Conservation (phyloP, 73 alveolate genomes). For the Stentor coeruleus region DNA sequence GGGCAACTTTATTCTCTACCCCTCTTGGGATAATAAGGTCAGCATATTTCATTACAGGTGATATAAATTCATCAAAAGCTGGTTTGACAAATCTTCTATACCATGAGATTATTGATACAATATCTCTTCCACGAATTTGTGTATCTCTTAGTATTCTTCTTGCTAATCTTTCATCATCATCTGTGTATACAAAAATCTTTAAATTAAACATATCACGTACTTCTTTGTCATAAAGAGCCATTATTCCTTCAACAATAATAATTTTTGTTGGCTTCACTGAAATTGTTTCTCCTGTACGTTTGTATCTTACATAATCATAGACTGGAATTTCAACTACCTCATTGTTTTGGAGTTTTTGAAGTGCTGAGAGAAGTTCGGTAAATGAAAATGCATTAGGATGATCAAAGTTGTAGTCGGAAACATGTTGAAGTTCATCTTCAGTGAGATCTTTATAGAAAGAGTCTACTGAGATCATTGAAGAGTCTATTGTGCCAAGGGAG, state of each 20-base stretch:
- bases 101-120: slow-evolving; percentile 73
- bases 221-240: slow-evolving; percentile 90
- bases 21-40: slow-evolving; percentile 89
- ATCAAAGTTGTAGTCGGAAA: slow-evolving; percentile 77
- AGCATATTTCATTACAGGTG: slow-evolving; percentile 91
- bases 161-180: slow-evolving; percentile 90
- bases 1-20: slow-evolving; percentile 49
- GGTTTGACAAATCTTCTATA: slow-evolving; percentile 94
- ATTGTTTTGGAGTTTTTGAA: slow-evolving; percentile 39
- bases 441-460: slow-evolving; percentile 23
- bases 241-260: slow-evolving; percentile 94
- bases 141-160: slow-evolving; percentile 93
- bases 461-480: background rate
- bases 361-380: slow-evolving; percentile 44
- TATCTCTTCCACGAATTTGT: slow-evolving; percentile 90
- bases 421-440: background rate
- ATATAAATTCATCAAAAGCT: slow-evolving; percentile 88
- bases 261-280: slow-evolving; percentile 70
- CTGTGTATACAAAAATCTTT: slow-evolving; percentile 28
- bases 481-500: background rate
- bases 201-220: slow-evolving; percentile 37
- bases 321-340: slow-evolving; percentile 77
- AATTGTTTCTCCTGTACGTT: slow-evolving; percentile 41
- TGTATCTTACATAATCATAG: slow-evolving; percentile 73
- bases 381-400: slow-evolving; percentile 90